These are phyloP conservation scores for Rosa chinensis DNA, from an alignment of 306 rosid species.

Conservation along the genomic window DNA sequence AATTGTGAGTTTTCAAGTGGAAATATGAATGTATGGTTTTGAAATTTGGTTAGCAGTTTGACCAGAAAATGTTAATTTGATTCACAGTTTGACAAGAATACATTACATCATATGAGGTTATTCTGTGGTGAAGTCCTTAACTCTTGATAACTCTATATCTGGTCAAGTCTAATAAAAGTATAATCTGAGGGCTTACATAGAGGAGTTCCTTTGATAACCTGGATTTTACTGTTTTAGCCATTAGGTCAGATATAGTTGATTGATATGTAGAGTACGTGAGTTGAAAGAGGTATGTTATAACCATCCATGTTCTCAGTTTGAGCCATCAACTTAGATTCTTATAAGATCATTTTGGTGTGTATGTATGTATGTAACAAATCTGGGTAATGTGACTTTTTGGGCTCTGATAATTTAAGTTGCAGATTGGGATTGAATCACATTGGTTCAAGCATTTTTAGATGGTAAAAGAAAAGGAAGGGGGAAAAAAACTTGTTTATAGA, in stretches of 20 bases:
- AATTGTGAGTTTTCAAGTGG: background rate
- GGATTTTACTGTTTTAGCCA: background rate
- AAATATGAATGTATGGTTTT: background rate
- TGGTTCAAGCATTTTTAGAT: background rate
- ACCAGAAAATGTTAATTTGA: background rate
- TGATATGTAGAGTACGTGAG: background rate
- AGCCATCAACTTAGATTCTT: background rate
- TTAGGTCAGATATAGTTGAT: background rate
- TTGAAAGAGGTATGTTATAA: background rate
- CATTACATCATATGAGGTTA: background rate
- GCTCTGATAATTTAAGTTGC: background rate
- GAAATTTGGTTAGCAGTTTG: background rate
- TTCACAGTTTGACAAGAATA: background rate
- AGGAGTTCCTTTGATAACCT: background rate
- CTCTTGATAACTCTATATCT: background rate
- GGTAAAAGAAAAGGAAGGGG: background rate
- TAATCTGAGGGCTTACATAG: background rate
- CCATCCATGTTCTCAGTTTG: background rate
- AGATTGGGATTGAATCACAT: background rate
- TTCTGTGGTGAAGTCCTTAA: background rate
- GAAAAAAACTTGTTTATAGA: background rate
- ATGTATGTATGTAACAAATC: background rate
- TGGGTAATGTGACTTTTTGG: background rate
- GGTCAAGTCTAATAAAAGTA: background rate
- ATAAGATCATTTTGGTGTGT: background rate